Evolutionary conservation across 1,284 basidiomycete species (phyloP).

Genomic region (Anthracocystis panici-leucophaei): DNA sequence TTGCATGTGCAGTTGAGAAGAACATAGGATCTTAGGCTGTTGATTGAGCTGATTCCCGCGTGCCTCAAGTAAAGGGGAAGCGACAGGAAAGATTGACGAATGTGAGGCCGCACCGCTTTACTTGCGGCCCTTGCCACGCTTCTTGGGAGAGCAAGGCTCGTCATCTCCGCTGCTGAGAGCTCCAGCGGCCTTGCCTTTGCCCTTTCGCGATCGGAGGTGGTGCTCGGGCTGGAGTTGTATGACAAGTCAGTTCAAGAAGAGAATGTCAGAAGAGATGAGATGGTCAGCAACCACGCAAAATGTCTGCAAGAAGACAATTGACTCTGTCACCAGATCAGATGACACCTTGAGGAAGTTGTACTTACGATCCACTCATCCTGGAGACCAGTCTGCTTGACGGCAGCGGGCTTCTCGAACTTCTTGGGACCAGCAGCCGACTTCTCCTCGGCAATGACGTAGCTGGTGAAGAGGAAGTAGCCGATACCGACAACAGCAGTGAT

Average conservation of each 20-base stretch:
- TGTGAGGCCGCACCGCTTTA: slow-evolving; percentile 1
- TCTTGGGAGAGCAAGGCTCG: slow-evolving; percentile 46
- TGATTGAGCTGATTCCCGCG: no score
- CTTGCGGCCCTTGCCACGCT: slow-evolving; percentile 49
- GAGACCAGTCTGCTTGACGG: slow-evolving; percentile 26
- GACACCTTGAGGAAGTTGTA: background rate
- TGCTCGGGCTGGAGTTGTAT: slow-evolving; percentile 27
- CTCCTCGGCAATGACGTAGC: slow-evolving; percentile 43
- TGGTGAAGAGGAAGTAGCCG: slow-evolving; percentile 47
- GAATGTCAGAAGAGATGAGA: background rate
- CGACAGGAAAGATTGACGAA: no score
- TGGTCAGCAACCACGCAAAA: slow-evolving; percentile 11
- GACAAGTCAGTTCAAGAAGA: background rate
- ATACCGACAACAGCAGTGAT: slow-evolving; percentile 39
- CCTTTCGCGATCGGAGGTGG: slow-evolving; percentile 43
- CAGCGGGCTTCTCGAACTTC: slow-evolving; percentile 50
- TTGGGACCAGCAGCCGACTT: slow-evolving; percentile 28
- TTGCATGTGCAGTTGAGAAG: background rate
- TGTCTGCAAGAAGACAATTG: no score
- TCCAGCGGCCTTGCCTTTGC: slow-evolving; percentile 36
- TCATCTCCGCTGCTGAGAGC: slow-evolving; percentile 55
- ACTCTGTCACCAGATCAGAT: background rate
- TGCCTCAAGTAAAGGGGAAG: background rate
- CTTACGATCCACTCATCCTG: slow-evolving; percentile 56
- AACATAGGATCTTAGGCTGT: no score